phyloP scores from a whole-genome alignment of 192 early-diverging fungal genomes.

The Linnemannia zychae region DNA sequence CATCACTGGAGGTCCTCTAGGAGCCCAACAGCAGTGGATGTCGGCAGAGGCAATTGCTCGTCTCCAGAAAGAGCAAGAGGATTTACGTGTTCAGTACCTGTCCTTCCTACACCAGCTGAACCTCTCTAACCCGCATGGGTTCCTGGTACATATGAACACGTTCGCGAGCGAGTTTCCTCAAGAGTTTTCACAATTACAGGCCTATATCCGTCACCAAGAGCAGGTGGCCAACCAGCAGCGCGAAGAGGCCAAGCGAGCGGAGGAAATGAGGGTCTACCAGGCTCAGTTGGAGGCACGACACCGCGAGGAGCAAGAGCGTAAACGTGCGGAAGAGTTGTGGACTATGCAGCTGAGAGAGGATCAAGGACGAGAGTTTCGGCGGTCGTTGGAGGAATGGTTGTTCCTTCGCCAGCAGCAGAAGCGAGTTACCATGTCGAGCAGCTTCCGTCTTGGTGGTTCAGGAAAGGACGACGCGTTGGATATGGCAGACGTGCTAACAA shows the following conservation, averaged over 20 bases:
- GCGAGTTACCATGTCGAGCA: not conserved
- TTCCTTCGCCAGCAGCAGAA: conserved; percentile 30
- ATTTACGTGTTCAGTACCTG: conserved; percentile 47
- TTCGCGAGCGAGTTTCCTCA: conserved; percentile 47
- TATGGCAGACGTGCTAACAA: conserved; percentile 46
- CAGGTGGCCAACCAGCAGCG: conserved; percentile 30
- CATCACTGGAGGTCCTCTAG: conserved; percentile 2
- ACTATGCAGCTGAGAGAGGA: conserved; percentile 27
- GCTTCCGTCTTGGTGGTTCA: conserved; percentile 19
- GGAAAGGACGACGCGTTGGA: conserved; percentile 31
- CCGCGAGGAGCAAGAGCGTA: conserved; percentile 37
- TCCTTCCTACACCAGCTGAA: conserved; percentile 46
- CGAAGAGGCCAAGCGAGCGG: conserved; percentile 25
- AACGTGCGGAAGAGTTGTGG: conserved; percentile 26
- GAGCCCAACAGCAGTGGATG: conserved; percentile 33
- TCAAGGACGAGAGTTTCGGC: conserved; percentile 30
- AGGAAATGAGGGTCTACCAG: conserved; percentile 50
- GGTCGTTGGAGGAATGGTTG: conserved; percentile 48
- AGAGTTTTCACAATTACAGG: conserved; percentile 49
- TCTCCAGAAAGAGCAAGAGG: conserved; percentile 53
- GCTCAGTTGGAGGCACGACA: conserved; percentile 31
- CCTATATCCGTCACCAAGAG: conserved; percentile 45
- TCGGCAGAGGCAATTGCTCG: conserved; percentile 30
- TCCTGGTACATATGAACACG: conserved; percentile 52
- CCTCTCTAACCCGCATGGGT: conserved; percentile 36